Percentiles rank a stretch among this genome's conserved stretches.
Conservation (phyloP, 768 basidiomycete species). For the Kwoniella sp. region DNA sequence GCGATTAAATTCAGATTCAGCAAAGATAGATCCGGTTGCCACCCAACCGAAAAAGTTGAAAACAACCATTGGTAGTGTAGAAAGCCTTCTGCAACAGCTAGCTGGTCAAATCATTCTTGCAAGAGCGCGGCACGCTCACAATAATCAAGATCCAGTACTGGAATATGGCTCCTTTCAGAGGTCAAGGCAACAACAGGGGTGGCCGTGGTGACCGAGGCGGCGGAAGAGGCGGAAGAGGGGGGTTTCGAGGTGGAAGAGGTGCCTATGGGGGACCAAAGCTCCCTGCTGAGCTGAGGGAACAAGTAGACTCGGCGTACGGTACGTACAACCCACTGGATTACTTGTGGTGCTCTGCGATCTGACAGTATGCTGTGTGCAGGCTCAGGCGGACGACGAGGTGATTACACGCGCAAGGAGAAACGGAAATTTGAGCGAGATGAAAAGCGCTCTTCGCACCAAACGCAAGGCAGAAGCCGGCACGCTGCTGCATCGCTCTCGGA, state of each 20-base stretch:
- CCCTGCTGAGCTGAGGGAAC: constrained; percentile 31
- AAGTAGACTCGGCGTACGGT: constrained; percentile 30
- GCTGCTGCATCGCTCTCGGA: constrained; percentile 1
- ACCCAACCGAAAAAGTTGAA: constrained; percentile 27
- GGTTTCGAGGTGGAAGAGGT: constrained; percentile 19
- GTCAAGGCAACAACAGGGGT: constrained; percentile 13
- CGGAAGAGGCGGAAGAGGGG: constrained; percentile 17
- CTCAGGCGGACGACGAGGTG: constrained; percentile 13
- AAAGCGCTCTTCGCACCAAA: constrained; percentile 6
- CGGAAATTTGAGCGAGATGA: constrained; percentile 14
- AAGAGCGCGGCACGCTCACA: background rate
- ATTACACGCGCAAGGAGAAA: constrained; percentile 17
- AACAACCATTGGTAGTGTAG: background rate
- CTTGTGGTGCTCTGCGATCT: background rate
- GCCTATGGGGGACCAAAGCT: constrained; percentile 33
- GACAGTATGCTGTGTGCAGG: constrained; percentile 1
- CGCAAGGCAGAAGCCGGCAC: constrained; percentile 1
- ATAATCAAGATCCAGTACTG: too few relatives aligned
- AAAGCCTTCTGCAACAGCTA: background rate
- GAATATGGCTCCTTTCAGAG: constrained; percentile 21
- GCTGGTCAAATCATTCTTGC: background rate
- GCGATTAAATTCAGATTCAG: background rate
- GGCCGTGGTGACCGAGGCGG: constrained; percentile 17
- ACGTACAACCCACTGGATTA: background rate
- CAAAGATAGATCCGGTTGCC: background rate